A percentile compares a stretch with the other conserved stretches of the same genome.
Conservation (phyloP, 139 green algal species). For the Limnomonas spitsbergensis region DNA sequence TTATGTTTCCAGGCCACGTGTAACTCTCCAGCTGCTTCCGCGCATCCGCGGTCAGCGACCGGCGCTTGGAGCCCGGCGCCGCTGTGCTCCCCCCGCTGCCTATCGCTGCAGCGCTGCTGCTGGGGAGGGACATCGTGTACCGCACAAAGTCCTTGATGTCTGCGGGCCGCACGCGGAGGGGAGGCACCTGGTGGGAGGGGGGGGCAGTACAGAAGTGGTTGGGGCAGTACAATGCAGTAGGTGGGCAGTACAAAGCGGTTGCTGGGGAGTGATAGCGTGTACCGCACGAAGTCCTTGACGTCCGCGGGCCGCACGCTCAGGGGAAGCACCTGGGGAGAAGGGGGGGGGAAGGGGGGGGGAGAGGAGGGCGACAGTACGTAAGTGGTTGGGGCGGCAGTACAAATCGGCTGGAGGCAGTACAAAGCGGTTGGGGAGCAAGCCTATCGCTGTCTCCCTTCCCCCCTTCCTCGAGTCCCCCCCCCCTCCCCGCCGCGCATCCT, state of each 20-base stretch:
- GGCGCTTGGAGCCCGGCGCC: neutral
- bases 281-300: slow-evolving; percentile 55
- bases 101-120: neutral
- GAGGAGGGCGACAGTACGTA: too few species aligned
- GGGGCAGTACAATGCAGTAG: neutral
- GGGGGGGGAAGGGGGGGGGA: too few species aligned
- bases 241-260: too few species aligned
- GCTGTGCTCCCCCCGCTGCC: neutral
- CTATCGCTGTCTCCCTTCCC: too few species aligned
- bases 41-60: slow-evolving; percentile 55
- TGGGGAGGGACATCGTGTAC: slow-evolving; percentile 35
- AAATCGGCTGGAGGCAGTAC: slow-evolving; percentile 25
- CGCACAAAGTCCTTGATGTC: slow-evolving; percentile 61
- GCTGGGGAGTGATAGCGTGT: slow-evolving; percentile 27
- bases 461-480: too few species aligned
- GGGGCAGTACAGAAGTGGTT: neutral
- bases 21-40: slow-evolving; percentile 59
- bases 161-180: slow-evolving; percentile 61
- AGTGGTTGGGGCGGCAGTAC: neutral
- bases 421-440: too few species aligned
- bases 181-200: slow-evolving; percentile 50
- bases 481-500: too few species aligned
- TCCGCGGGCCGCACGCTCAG: slow-evolving; percentile 67
- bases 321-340: slow-evolving; percentile 52
- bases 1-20: slow-evolving; percentile 66